Base-by-base conservation (phyloP, 176 grass and related monocot genomes). In the Lolium rigidum region DNA sequence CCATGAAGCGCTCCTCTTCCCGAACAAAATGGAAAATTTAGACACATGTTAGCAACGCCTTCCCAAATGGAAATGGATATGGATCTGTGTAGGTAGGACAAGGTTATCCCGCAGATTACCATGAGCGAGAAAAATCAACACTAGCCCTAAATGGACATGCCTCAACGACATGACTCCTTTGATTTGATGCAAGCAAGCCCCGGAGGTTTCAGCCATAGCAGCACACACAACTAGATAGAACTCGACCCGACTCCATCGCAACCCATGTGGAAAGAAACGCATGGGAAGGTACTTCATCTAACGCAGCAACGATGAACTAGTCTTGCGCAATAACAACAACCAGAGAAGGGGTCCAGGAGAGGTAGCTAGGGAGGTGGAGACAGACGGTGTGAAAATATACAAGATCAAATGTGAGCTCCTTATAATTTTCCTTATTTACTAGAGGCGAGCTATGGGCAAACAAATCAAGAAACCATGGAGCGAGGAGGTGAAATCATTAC, bases 1-100 rank as follows among this genome's bases (percentile, higher is more conserved):
- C 86, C n/a, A 84, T 31, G 44, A 88, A 31, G 15, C 49, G 76
- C 13, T 81, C 77, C 52, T 81, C 89, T 51, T 47, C 84, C 89
- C 87, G 79, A 87, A 80, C 10, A 8, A 80, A 5, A 87, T 57
- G 4, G 16, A 50, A 83, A 35, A 31, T 55, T 49, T 4, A 14
- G 10, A 41, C 37, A 52, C 20, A 60, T 16, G 28, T 86, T 70
- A 56, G 17, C 15, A 46, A 6, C 9, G 46, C 4, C 1, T 15
- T 5, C 11, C 60, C 0, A 0, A 2, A 41, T 9, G 8, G 1
- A 78, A 82, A 76, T 81, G 70, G 69, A 38, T 4, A 28, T 50
- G 51, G 60, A 84, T 46, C 0, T 46, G 44, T 46, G 68, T 85
- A 59, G 68, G 77, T 28, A 28, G 5, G 44, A 46, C 44, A 12